Evolutionary conservation across 768 basidiomycete species (phyloP).

Genomic region (Lactarius deliciosus): DNA sequence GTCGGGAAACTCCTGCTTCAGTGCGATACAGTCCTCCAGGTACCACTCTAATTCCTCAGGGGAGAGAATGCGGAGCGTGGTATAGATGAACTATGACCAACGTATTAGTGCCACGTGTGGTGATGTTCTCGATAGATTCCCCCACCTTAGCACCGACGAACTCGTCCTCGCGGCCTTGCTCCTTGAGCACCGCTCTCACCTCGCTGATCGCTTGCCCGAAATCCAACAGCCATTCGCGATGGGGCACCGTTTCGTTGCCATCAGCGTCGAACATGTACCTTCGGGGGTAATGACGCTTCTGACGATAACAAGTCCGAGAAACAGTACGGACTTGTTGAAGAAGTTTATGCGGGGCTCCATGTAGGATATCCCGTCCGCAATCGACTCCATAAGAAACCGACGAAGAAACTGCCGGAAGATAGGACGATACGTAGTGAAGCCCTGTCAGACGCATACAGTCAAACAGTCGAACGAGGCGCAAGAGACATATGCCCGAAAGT

Average conservation of each 20-base stretch:
- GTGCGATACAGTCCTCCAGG: slow-evolving; percentile 68
- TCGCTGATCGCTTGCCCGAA: slow-evolving; percentile 54
- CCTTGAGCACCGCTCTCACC: slow-evolving; percentile 51
- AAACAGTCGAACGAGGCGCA: not conserved
- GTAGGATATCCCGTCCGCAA: slow-evolving; percentile 73
- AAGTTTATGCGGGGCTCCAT: slow-evolving; percentile 71
- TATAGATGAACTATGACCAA: slow-evolving; percentile 64
- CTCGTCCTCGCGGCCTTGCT: slow-evolving; percentile 54
- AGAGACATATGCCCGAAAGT: slow-evolving; percentile 25
- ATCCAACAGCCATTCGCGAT: slow-evolving; percentile 56
- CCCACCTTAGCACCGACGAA: slow-evolving; percentile 67
- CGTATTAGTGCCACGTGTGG: not conserved
- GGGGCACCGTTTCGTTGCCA: slow-evolving; percentile 56
- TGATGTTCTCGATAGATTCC: not conserved
- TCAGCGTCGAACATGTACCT: slow-evolving; percentile 59
- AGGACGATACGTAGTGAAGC: slow-evolving; percentile 50
- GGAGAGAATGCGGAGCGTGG: slow-evolving; percentile 55
- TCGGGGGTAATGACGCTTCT: not conserved
- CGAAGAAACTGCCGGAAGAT: slow-evolving; percentile 60
- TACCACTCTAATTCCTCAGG: slow-evolving; percentile 61
- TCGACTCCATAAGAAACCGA: slow-evolving; percentile 58
- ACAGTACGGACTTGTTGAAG: slow-evolving; percentile 45
- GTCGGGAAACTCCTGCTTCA: slow-evolving; percentile 75
- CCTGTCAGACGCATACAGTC: slow-evolving; percentile 27
- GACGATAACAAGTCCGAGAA: not conserved